phyloP scores from a whole-genome alignment of 768 basidiomycete species.

The Russula foetens region DNA sequence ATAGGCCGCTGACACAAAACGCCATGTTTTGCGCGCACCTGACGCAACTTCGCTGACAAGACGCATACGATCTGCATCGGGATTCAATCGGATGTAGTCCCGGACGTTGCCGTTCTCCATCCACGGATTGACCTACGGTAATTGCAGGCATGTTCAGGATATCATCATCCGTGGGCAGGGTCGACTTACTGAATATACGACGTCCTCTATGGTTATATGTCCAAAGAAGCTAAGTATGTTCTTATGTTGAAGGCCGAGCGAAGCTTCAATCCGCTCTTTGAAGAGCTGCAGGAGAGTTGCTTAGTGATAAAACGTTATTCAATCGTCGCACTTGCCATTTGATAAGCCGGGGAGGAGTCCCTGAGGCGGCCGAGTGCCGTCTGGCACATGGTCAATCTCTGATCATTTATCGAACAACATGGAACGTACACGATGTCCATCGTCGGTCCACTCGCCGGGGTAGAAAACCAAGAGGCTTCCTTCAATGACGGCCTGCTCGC shows the following conservation, averaged over 20 bases:
- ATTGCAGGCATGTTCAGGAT: not conserved
- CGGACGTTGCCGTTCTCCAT: slow-evolving; percentile 37
- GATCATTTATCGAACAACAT: not conserved
- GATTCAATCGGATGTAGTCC: slow-evolving; percentile 28
- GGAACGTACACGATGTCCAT: slow-evolving; percentile 30
- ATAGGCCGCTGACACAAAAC: not conserved
- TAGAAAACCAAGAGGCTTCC: slow-evolving; percentile 37
- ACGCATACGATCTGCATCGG: slow-evolving; percentile 30
- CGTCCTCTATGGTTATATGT: slow-evolving; percentile 28
- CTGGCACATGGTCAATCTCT: not conserved
- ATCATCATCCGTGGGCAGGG: not conserved
- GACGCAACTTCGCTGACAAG: slow-evolving; percentile 33
- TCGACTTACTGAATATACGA: slow-evolving; percentile 11
- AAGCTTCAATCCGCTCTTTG: slow-evolving; percentile 35
- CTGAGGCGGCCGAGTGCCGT: slow-evolving; percentile 5
- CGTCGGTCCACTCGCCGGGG: slow-evolving; percentile 35
- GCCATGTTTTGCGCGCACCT: slow-evolving; percentile 23
- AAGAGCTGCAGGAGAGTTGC: slow-evolving; percentile 29
- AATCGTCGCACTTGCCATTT: not conserved
- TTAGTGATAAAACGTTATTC: not conserved
- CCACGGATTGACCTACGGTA: slow-evolving; percentile 36
- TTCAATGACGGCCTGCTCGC: slow-evolving; percentile 26
- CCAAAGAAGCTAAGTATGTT: slow-evolving; percentile 35
- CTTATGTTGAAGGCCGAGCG: slow-evolving; percentile 34
- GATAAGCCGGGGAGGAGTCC: slow-evolving; percentile 4